Conservation (phyloP, 2,329 filamentous ascomycete species). For the Ilyonectria sp. region DNA sequence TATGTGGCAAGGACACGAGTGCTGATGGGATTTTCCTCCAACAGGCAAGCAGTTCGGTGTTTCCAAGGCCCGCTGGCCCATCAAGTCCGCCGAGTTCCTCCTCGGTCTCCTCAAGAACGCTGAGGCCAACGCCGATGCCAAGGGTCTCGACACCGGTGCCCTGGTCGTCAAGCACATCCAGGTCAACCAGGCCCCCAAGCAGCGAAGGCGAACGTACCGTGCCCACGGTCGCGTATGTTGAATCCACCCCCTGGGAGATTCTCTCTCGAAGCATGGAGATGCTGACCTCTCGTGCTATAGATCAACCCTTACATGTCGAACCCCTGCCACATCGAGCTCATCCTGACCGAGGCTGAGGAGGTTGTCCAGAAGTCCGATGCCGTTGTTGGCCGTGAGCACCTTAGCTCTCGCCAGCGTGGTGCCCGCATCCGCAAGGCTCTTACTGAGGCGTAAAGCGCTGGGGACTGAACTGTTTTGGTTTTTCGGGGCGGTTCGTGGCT, state of each 20-base stretch:
- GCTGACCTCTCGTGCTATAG: constrained; percentile 62
- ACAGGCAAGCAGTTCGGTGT: constrained; percentile 99
- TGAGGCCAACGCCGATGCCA: constrained; percentile 96
- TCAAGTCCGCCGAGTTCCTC: constrained; percentile 99
- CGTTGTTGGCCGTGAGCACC: constrained; percentile 79
- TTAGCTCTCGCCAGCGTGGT: constrained; percentile 95
- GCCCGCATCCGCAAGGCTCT: constrained; percentile 75
- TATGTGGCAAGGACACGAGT: constrained; percentile 25
- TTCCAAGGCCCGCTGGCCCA: constrained; percentile 97
- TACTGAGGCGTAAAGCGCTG: constrained; percentile 70
- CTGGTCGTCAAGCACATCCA: constrained; percentile 99
- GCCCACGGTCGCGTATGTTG: constrained; percentile 98
- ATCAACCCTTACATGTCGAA: constrained; percentile 99
- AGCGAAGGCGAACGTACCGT: constrained; percentile 99
- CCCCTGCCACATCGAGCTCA: constrained; percentile 99
- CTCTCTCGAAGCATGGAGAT: background rate
- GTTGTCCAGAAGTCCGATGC: constrained; percentile 95
- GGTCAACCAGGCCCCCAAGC: constrained; percentile 99
- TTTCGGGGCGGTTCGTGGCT: constrained; percentile 56
- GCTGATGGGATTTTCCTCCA: constrained; percentile 47
- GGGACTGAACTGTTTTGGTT: constrained; percentile 47
- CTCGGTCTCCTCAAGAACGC: constrained; percentile 98
- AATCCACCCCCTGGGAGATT: background rate
- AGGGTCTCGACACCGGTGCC: constrained; percentile 97
- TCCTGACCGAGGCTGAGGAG: constrained; percentile 98